These are phyloP conservation scores for Pseudopithomyces chartarum DNA, from an alignment of 2,329 filamentous ascomycete species.

Conservation along the genomic window DNA sequence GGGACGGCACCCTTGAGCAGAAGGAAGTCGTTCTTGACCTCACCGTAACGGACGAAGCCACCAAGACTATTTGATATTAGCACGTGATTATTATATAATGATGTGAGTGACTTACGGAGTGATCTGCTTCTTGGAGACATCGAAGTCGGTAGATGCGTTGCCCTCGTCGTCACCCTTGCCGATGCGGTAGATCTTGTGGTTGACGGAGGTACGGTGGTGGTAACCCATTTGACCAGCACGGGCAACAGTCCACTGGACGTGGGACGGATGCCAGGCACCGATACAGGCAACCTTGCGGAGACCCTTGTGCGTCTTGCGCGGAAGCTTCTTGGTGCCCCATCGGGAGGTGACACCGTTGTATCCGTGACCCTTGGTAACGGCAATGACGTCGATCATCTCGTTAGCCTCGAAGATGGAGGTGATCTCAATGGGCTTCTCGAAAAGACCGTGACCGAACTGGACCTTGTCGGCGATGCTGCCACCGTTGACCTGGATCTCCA, in stretches of 20 bases:
- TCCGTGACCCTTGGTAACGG: constrained; percentile 99
- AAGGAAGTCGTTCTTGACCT: constrained; percentile 99
- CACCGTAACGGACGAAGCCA: constrained; percentile 99
- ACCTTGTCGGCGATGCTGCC: constrained; percentile 96
- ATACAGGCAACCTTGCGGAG: constrained; percentile 99
- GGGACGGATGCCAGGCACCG: constrained; percentile 99
- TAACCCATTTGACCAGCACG: constrained; percentile 99
- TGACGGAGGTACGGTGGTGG: constrained; percentile 99
- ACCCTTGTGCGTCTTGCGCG: constrained; percentile 99
- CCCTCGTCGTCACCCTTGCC: constrained; percentile 89
- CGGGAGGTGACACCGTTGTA: constrained; percentile 95
- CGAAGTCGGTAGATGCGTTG: constrained; percentile 92
- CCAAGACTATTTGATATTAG: constrained; percentile 73
- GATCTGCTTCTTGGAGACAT: constrained; percentile 99
- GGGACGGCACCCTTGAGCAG: constrained; percentile 98
- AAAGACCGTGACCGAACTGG: constrained; percentile 89
- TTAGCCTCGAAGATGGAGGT: constrained; percentile 97
- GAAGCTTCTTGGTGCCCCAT: constrained; percentile 99
- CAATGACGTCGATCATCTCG: constrained; percentile 99
- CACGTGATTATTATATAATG: not conserved
- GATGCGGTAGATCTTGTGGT: constrained; percentile 99
- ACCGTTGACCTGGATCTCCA: constrained; percentile 99
- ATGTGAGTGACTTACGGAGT: constrained; percentile 82
- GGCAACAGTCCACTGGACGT: constrained; percentile 99
- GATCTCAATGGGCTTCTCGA: constrained; percentile 98